Base-by-base conservation (phyloP, 306 rosid genomes). In the Rosa lucieae region DNA sequence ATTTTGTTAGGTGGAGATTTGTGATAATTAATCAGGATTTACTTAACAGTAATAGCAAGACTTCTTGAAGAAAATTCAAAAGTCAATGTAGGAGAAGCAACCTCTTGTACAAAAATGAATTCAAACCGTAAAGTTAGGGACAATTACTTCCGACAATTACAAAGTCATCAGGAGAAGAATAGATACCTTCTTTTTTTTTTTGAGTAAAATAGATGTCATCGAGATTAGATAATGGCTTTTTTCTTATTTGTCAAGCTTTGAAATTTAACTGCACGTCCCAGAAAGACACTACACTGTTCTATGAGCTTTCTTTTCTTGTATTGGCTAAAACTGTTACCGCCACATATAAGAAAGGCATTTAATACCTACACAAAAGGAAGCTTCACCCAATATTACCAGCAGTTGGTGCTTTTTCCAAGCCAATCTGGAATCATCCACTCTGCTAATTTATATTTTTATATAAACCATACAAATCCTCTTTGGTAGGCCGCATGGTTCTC, bases 221-320 rank as follows among this genome's bases (percentile, higher is more conserved):
- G 58, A 52, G 58, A 52, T 52, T 52, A 52, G 21, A 52, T 52
- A 52, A 52, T 11, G 32, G 8, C 75, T 40, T 61, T 70, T 58
- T 49, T 70, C 52, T 81, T 46, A 79, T 72, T 52, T 79, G 88
- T 74, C 81, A 76, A 73, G 88, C 88, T 84, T 77, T 63, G 42
- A 72, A 85, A 35, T 37, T 4, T 9, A 75, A 72, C 79, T 66
- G 77, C 76, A 65, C 90, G 90, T 90, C 92, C 72, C 78, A 15
- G 55, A 87, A 86, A 85, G 84, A 70, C 86, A 79, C 81, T 81
- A 86, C 89, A 86, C 39, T 63, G 67, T 62, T 21, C 78, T 67
- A 39, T 66, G 76, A 70, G 83, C 75, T 84, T 91, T 84, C 78
- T 70, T 87, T 80, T 87, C 85, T 77, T 56, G 71, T 32, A 74